phyloP scores from a whole-genome alignment of 768 basidiomycete species.

The Naganishia onofrii region DNA sequence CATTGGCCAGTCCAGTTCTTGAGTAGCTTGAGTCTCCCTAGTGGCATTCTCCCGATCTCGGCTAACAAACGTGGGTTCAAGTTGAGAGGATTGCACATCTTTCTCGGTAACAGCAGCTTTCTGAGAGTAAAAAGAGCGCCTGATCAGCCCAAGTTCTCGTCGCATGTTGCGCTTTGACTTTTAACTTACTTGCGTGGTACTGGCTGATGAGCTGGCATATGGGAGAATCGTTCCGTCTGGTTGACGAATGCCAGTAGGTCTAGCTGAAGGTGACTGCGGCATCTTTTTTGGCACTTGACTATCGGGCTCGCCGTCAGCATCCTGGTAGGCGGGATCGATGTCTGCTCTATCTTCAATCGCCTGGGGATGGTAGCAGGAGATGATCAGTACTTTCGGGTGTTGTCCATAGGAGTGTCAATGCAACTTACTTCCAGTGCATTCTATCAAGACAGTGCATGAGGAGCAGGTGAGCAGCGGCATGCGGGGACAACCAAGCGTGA shows the following conservation, averaged over 20 bases:
- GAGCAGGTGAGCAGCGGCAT: no score
- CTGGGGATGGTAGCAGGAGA: not conserved
- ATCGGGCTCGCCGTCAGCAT: conserved; percentile 31
- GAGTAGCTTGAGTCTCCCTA: not conserved
- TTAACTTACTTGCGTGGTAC: not conserved
- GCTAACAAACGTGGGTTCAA: conserved; percentile 20
- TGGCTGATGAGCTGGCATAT: not conserved
- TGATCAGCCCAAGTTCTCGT: not conserved
- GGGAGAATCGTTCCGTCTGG: conserved; percentile 23
- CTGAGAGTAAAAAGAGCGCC: no score
- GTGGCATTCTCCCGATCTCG: not conserved
- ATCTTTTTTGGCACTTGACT: conserved; percentile 14
- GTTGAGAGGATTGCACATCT: conserved; percentile 16
- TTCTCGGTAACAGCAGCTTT: not conserved
- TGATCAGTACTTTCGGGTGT: not conserved
- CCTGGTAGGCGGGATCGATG: conserved; percentile 32
- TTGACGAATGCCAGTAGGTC: conserved; percentile 22
- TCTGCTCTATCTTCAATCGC: conserved; percentile 22
- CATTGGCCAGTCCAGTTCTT: conserved; percentile 17
- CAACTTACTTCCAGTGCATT: conserved; percentile 21
- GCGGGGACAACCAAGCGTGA: no score
- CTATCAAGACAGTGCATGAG: no score
- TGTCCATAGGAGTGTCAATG: not conserved
- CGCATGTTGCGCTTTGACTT: not conserved
- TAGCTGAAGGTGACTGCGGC: not conserved